These are phyloP conservation scores for Cyathus striatus DNA, from an alignment of 768 basidiomycete species.

Conservation along the genomic window DNA sequence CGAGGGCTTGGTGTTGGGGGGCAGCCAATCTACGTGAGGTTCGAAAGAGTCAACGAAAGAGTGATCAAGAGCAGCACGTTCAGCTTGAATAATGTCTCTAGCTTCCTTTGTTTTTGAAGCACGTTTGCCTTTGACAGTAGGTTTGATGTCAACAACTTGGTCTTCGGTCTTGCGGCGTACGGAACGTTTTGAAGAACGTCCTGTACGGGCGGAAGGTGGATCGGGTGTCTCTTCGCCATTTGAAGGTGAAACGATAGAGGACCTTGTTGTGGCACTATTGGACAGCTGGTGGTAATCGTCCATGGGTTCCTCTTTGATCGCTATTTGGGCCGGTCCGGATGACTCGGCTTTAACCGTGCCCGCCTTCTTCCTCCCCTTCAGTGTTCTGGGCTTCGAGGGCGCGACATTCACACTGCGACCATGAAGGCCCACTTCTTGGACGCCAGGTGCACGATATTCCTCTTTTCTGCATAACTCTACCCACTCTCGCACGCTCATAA, in stretches of 20 bases:
- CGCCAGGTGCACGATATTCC: constrained; percentile 69
- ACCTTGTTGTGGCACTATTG: constrained; percentile 10
- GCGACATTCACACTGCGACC: constrained; percentile 28
- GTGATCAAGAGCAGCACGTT: constrained; percentile 35
- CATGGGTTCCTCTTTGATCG: constrained; percentile 44
- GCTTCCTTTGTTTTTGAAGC: constrained; percentile 38
- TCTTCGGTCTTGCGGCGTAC: constrained; percentile 3
- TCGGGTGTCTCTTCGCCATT: constrained; percentile 29
- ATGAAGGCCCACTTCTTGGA: constrained; percentile 60
- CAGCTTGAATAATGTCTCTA: constrained; percentile 46
- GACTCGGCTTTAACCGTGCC: constrained; percentile 31
- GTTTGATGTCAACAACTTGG: constrained; percentile 13
- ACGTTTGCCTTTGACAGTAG: constrained; percentile 27
- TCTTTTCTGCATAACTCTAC: constrained; percentile 68
- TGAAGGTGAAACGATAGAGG: constrained; percentile 29
- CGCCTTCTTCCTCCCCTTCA: constrained; percentile 39
- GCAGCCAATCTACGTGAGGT: constrained; percentile 75
- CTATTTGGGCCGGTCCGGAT: constrained; percentile 36
- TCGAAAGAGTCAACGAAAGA: constrained; percentile 70
- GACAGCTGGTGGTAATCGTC: constrained; percentile 25
- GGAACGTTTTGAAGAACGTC: constrained; percentile 7
- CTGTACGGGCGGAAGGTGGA: constrained; percentile 17
- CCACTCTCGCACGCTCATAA: constrained; percentile 88
- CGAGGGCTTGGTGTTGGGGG: constrained; percentile 57
- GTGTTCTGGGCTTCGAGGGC: constrained; percentile 22